Evolutionary conservation across 441 rosid species (phyloP).

Genomic region (Flueggea neowawraea): DNA sequence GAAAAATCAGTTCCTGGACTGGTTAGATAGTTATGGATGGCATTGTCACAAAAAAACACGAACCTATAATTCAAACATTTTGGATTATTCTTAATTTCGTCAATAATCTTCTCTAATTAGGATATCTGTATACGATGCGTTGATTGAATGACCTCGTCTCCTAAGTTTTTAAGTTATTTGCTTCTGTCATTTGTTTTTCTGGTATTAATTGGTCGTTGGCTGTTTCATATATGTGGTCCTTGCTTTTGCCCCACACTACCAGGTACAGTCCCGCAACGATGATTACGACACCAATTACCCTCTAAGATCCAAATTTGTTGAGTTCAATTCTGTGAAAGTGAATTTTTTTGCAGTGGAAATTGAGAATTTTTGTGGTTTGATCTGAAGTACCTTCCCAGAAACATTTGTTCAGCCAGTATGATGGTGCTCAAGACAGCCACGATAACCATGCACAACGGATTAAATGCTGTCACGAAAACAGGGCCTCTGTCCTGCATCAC

Average conservation of each 20-base stretch:
- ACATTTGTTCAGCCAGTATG: constrained; percentile 75
- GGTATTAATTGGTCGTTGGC: constrained; percentile 21
- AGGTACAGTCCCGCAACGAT: constrained; percentile 81
- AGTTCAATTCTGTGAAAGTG: too few species aligned
- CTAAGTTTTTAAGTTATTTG: constrained; percentile 5
- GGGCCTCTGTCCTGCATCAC: constrained; percentile 77
- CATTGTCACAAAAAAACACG: too few species aligned
- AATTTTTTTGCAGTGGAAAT: neutral
- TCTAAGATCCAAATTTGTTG: constrained; percentile 21
- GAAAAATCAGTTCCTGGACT: too few species aligned
- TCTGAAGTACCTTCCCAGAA: constrained; percentile 60
- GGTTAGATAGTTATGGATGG: too few species aligned
- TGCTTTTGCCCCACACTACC: constrained; percentile 84
- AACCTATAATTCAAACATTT: too few species aligned
- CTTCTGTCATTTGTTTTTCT: constrained; percentile 18
- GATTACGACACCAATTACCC: constrained; percentile 75
- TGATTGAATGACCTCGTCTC: constrained; percentile 32
- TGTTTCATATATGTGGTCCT: constrained; percentile 38
- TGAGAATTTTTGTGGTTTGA: too few species aligned
- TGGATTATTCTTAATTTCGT: too few species aligned
- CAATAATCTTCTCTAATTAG: neutral
- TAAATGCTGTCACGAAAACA: constrained; percentile 79
- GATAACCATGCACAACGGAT: constrained; percentile 65
- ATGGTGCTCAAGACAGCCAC: constrained; percentile 64
- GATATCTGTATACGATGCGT: constrained; percentile 6